phyloP scores from a whole-genome alignment of 768 basidiomycete species.

The Crepidotus variabilis region DNA sequence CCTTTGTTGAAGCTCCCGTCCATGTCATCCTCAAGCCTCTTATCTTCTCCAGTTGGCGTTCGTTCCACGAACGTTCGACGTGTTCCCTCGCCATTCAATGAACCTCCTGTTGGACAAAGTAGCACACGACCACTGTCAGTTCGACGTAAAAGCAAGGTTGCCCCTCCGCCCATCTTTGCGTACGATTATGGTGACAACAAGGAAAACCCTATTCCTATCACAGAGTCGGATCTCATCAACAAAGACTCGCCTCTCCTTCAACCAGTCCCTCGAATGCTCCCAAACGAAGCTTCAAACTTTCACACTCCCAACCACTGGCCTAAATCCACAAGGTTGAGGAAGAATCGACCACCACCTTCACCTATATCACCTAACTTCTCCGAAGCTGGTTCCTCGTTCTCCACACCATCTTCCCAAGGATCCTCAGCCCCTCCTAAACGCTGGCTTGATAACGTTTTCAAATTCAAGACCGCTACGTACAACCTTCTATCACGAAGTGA shows the following conservation, averaged over 20 bases:
- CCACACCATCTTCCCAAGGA: conserved; percentile 33
- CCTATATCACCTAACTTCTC: conserved; percentile 42
- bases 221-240: conserved; percentile 17
- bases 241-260: neutral
- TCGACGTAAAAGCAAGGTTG: conserved; percentile 28
- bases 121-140: conserved; percentile 46
- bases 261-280: conserved; percentile 7
- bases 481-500: conserved; percentile 57
- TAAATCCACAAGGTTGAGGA: conserved; percentile 42
- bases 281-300: too few relatives aligned
- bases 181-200: conserved; percentile 37
- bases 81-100: neutral
- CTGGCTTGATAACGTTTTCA: conserved; percentile 91
- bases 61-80: neutral
- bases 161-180: conserved; percentile 19
- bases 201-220: conserved; percentile 43
- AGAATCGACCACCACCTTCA: conserved; percentile 13
- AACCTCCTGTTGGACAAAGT: conserved; percentile 9
- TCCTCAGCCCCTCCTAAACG: conserved; percentile 48
- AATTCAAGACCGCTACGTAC: conserved; percentile 67
- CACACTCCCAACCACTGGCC: too few relatives aligned
- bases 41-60: neutral
- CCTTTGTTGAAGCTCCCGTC: conserved; percentile 6
- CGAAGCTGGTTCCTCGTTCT: conserved; percentile 34
- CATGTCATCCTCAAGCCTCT: conserved; percentile 7